Percentiles rank a stretch among this genome's conserved stretches.
phyloP scores from a whole-genome alignment of 2,329 filamentous ascomycete species.

The Pezicula radicicola region DNA sequence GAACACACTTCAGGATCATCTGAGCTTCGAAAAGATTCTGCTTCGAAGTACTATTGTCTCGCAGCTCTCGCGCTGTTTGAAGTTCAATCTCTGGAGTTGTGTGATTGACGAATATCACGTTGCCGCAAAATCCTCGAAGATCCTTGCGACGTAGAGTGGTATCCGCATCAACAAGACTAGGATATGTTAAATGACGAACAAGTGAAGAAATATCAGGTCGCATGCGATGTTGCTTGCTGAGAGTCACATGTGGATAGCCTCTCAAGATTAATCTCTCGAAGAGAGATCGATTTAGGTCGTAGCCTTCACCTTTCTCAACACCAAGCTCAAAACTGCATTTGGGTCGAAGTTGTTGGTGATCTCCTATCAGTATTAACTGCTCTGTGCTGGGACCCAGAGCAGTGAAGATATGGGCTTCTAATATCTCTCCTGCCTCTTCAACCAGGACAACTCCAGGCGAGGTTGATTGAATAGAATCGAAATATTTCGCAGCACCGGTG shows the following conservation, averaged over 20 bases:
- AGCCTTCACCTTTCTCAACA: constrained; percentile 62
- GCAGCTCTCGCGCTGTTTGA: constrained; percentile 42
- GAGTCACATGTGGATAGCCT: constrained; percentile 49
- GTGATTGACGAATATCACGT: constrained; percentile 68
- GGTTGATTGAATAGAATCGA: constrained; percentile 48
- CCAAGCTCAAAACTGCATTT: constrained; percentile 61
- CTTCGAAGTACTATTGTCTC: constrained; percentile 52
- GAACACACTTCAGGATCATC: constrained; percentile 63
- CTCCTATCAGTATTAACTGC: constrained; percentile 68
- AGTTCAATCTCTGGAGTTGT: constrained; percentile 47
- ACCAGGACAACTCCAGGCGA: constrained; percentile 60
- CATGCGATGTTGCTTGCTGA: constrained; percentile 66
- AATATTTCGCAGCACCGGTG: constrained; percentile 63
- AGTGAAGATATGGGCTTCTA: constrained; percentile 65
- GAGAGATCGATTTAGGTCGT: constrained; percentile 63
- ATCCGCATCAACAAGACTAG: constrained; percentile 52
- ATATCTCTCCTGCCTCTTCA: constrained; percentile 72
- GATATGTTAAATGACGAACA: constrained; percentile 58
- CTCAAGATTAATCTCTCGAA: constrained; percentile 64
- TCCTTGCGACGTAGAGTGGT: constrained; percentile 43
- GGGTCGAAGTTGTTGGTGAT: constrained; percentile 70
- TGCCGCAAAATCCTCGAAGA: constrained; percentile 54
- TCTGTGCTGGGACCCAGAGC: constrained; percentile 52
- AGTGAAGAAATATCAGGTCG: constrained; percentile 63
- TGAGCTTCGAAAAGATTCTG: constrained; percentile 62